phyloP scores from a whole-genome alignment of 2,329 filamentous ascomycete species.

The Coleophoma cylindrospora region DNA sequence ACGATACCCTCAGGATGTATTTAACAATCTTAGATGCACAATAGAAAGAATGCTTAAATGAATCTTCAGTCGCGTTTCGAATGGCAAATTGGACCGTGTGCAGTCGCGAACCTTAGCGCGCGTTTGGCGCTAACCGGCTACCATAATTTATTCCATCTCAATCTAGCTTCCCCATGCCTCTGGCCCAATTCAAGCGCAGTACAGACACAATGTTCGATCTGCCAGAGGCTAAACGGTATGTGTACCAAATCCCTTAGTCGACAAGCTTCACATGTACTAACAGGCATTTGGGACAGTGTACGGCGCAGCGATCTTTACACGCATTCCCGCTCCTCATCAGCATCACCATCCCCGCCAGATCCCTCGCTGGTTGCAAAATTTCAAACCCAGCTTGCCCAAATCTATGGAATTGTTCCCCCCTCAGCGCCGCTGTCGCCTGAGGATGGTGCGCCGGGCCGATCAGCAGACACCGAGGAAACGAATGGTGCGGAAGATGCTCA shows the following conservation, averaged over 20 bases:
- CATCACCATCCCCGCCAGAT: conserved; percentile 16
- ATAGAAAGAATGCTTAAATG: too few species aligned
- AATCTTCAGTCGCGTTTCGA: too few species aligned
- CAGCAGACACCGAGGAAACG: conserved; percentile 12
- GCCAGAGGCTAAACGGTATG: conserved; percentile 47
- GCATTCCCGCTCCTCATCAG: conserved; percentile 14
- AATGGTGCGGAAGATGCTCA: conserved; percentile 23
- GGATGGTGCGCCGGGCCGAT: too few species aligned
- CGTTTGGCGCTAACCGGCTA: neutral
- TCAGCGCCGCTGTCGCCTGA: neutral
- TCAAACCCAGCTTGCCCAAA: conserved; percentile 6
- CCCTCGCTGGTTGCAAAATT: conserved; percentile 10
- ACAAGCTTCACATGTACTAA: neutral
- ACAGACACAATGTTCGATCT: conserved; percentile 41
- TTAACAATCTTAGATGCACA: too few species aligned
- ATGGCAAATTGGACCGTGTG: too few species aligned
- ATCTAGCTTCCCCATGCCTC: neutral
- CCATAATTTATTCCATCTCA: neutral
- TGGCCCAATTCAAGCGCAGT: neutral
- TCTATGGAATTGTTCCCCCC: conserved; percentile 7
- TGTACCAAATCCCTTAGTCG: neutral
- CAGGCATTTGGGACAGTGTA: conserved; percentile 32
- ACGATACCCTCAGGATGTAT: too few species aligned
- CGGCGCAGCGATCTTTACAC: conserved; percentile 48
- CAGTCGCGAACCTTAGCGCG: neutral